Evolutionary conservation across 2,329 filamentous ascomycete genomes (phyloP), one percentile per base, ranked within the genome.

Genomic region (Fusarium drepaniforme): DNA sequence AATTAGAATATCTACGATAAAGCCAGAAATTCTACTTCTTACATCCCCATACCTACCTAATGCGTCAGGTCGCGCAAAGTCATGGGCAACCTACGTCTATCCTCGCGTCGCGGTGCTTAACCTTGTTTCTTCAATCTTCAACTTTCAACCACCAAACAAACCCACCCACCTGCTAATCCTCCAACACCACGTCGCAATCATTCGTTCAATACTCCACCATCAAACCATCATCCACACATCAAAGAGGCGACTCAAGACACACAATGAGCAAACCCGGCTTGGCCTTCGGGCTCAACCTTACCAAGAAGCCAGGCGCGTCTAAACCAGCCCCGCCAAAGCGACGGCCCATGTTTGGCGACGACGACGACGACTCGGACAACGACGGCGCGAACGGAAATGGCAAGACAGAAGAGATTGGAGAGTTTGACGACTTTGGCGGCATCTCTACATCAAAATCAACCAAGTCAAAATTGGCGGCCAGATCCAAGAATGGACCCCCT

Each of bases 371-470:
- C 75, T 89, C 87, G 2, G 91, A 91, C 71, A 85, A 90, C 64
- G 88, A 89, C 56, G 76, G 79, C 16, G 49, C 80, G 8, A 75
- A 78, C 21, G 80, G 81, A 42, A 81, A 80, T 15, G 82, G 82
- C 21, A 85, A 86, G 61, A 83, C 85, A 25, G 88, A 92, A 74
- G 86, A 89, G 58, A 91, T 94, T 76, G 92, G 94, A 71, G 91
- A 92, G 75, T 85, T 93, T 65, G 88, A 90, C 72, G 87, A 88
- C 61, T 85, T 88, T 33, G 81, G 71, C 18, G 64, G 83, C 40
- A 28, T 63, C 30, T 70, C 75, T 16, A 72, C 72, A 12, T 28
- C 72, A 75, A 75, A 74, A 73, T 76, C 79, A 73, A 66, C 60
- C 15, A 60, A 23, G 28, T 37, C 77, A 77, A 76, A 86, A 84